Base-by-base conservation (phyloP, 176 grass and related monocot genomes). In the Themeda triandra region DNA sequence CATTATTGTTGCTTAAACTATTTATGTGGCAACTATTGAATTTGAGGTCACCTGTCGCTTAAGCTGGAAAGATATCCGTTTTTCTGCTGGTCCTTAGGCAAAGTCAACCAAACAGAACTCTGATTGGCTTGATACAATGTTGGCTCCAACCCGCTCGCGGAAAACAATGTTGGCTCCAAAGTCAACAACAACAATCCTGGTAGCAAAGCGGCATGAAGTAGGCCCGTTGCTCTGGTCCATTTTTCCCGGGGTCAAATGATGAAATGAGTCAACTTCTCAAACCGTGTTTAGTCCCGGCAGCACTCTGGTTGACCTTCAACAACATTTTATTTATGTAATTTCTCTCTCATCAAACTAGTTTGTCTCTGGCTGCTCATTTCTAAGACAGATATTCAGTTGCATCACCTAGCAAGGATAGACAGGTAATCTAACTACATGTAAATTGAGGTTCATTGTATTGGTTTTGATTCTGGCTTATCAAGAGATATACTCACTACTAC, bases 201-300 rank as follows among this genome's bases (percentile, higher is more conserved):
- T 68, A 84, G 76, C 40, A 85, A 72, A 66, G 31, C 82, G 28
- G 88, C 88, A 82, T 82, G 88, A 89, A 89, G 44, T 82, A 44
- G 78, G 83, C 83, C 76, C 60, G 44, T 80, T 46, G 27, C 31
- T 44, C 25, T 76, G 0, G 11, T 60, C 33, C 39, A 36, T 45
- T 66, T 69, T 36, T 8, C 65, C 15, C 29, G 1, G 14, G 23
- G 1, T 25, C 59, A 70, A 28, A 44, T 27, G 10, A 33, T n/a
- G n/a, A n/a, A n/a, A n/a, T n/a, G n/a, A n/a, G 33, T 36, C 25
- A 84, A 68, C 28, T 69, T 75, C 37, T n/a, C 36, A 49, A 71
- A 63, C 79, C 35, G 19, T 49, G 1, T 62, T 27, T 27, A 28
- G 58, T 62, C 10, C 12, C 31, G 21, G 21, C 21, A 71, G 39